phyloP scores from a whole-genome alignment of 768 basidiomycete genomes.

The Crassisporium funariophilum region DNA sequence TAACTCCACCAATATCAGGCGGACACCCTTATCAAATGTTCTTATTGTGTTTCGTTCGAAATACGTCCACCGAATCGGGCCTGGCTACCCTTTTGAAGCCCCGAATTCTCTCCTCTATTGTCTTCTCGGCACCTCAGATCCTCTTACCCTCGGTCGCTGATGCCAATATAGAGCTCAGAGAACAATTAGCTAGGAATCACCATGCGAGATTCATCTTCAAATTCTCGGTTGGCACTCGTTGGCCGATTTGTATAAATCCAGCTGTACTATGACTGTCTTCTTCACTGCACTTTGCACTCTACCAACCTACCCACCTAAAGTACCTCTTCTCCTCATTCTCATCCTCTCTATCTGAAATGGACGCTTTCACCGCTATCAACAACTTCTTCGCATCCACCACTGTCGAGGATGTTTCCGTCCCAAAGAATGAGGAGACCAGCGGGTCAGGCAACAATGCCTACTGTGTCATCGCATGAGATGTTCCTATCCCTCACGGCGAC shows the following conservation, averaged over 20 bases:
- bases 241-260: constrained; percentile 9
- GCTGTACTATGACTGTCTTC: too few species aligned
- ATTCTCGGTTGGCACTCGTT: too few species aligned
- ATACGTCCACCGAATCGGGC: constrained; percentile 1
- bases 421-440: constrained; percentile 17
- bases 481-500: constrained; percentile 11
- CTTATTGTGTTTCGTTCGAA: constrained; percentile 22
- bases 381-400: constrained; percentile 21
- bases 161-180: constrained; percentile 5
- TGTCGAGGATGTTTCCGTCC: constrained; percentile 18
- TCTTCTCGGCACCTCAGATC: constrained; percentile 3
- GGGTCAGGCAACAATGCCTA: too few species aligned
- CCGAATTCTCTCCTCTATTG: constrained; percentile 10
- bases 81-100: neutral
- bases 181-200: constrained; percentile 23
- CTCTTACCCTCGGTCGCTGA: neutral
- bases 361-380: constrained; percentile 28
- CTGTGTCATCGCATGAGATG: constrained; percentile 28
- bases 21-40: constrained; percentile 1
- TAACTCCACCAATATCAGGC: neutral
- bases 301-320: too few species aligned
- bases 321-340: constrained; percentile 6
- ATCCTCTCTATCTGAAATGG: constrained; percentile 24
- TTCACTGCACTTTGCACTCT: neutral
- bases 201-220: too few species aligned